Evolutionary conservation across 352 stramenopile species (phyloP).

Genomic region (Pythium rishiriense): DNA sequence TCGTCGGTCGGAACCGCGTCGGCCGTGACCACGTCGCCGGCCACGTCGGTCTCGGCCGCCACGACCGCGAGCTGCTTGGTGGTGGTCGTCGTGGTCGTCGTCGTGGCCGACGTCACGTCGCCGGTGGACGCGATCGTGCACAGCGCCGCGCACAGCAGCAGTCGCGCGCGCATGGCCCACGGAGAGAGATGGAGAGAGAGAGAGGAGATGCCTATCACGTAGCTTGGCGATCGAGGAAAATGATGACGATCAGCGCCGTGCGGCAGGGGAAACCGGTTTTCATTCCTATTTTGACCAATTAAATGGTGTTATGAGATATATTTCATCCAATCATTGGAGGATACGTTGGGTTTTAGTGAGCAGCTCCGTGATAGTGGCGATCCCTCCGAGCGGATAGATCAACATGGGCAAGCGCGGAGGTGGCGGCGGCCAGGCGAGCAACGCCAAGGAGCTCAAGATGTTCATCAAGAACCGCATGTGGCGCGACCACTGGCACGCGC

Average conservation of each 20-base stretch:
- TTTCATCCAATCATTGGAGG: background rate
- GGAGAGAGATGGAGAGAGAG: background rate
- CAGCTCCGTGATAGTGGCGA: background rate
- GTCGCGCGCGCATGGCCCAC: background rate
- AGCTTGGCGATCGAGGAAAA: background rate
- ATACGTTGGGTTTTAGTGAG: background rate
- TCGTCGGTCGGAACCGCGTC: background rate
- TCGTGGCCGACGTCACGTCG: background rate
- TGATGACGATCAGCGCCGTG: background rate
- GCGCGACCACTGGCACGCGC: constrained; percentile 69
- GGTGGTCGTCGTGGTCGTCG: background rate
- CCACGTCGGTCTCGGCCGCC: constrained; percentile 23
- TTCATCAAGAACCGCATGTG: constrained; percentile 85
- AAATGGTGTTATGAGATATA: too few species aligned
- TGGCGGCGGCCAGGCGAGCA: constrained; percentile 39
- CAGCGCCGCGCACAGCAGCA: constrained; percentile 17
- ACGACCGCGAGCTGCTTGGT: constrained; percentile 17
- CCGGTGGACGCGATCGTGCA: background rate
- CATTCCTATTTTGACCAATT: too few species aligned
- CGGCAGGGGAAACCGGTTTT: background rate
- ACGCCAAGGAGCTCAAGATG: constrained; percentile 77
- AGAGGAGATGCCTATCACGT: background rate
- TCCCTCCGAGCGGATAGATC: background rate
- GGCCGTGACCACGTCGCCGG: constrained; percentile 8
- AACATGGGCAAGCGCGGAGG: constrained; percentile 40